phyloP scores from a whole-genome alignment of 208 protist genomes.

The Crithidia sp. region DNA sequence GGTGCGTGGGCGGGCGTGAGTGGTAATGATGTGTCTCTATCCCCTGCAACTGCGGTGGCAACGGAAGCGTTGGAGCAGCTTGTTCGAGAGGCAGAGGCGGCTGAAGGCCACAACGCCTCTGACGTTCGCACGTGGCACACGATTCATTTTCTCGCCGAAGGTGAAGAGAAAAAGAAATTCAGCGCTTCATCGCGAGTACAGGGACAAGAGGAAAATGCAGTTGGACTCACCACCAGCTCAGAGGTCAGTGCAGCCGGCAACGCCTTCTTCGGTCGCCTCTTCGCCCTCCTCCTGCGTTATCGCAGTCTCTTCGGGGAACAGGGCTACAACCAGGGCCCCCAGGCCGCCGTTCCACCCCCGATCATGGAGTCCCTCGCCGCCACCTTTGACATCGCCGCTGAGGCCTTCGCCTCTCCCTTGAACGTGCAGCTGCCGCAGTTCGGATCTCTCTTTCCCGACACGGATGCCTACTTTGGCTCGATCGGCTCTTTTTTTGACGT shows the following conservation, averaged over 20 bases:
- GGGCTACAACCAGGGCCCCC: slow-evolving; percentile 76
- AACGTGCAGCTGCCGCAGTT: slow-evolving; percentile 80
- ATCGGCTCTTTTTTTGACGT: slow-evolving; percentile 88
- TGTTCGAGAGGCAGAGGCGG: not conserved
- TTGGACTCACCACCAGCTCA: too few relatives aligned
- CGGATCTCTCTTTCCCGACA: slow-evolving; percentile 87
- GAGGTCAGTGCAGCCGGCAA: not conserved
- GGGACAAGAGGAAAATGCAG: too few relatives aligned
- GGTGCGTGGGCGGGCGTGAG: too few relatives aligned
- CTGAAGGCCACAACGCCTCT: not conserved
- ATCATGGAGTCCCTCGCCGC: slow-evolving; percentile 48
- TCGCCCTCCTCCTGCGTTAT: slow-evolving; percentile 66
- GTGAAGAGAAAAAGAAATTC: too few relatives aligned
- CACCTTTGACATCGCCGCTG: slow-evolving; percentile 58
- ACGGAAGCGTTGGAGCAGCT: not conserved
- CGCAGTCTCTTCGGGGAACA: slow-evolving; percentile 52
- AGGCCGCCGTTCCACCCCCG: slow-evolving; percentile 64
- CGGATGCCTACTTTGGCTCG: slow-evolving; percentile 79
- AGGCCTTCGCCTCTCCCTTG: slow-evolving; percentile 90
- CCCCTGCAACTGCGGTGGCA: not conserved
- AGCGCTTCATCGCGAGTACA: too few relatives aligned
- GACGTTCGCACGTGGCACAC: too few relatives aligned
- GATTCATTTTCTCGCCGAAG: too few relatives aligned
- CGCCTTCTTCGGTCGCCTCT: slow-evolving; percentile 49
- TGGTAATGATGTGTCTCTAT: too few relatives aligned